A percentile compares a stretch with the other conserved stretches of the same genome.
Evolutionary conservation across 2,329 filamentous ascomycete genomes (phyloP).

Genomic region (Sarocladium strictum): DNA sequence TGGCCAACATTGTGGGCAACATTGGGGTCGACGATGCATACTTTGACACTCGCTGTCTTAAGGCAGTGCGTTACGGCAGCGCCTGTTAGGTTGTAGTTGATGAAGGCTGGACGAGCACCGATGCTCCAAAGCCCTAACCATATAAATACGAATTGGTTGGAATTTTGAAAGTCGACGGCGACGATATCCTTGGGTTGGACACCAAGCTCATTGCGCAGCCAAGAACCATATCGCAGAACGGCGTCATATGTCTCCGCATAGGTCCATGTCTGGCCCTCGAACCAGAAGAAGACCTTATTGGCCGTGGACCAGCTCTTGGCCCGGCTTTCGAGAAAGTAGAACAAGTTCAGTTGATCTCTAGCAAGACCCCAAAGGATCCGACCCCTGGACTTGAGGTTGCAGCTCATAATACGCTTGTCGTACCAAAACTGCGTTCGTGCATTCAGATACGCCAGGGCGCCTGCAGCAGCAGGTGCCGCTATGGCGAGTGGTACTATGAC

Average conservation of each 20-base stretch:
- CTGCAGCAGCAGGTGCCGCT: constrained; percentile 55
- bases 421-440: constrained; percentile 62
- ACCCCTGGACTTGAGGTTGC: constrained; percentile 40
- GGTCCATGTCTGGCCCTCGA: constrained; percentile 62
- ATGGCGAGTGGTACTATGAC: constrained; percentile 44
- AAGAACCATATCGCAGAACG: constrained; percentile 66
- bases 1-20: constrained; percentile 51
- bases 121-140: constrained; percentile 77
- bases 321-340: constrained; percentile 67
- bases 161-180: constrained; percentile 76
- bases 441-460: constrained; percentile 71
- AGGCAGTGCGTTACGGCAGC: constrained; percentile 70
- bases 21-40: constrained; percentile 64
- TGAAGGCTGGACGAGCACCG: constrained; percentile 75
- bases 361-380: constrained; percentile 41
- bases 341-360: constrained; percentile 60
- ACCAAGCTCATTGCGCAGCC: constrained; percentile 59
- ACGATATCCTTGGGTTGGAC: constrained; percentile 70
- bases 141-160: constrained; percentile 69
- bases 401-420: constrained; percentile 56
- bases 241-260: constrained; percentile 71
- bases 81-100: constrained; percentile 78
- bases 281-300: constrained; percentile 57
- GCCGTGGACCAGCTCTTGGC: constrained; percentile 48
- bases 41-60: constrained; percentile 55